These are phyloP conservation scores for Chlorella vulgaris DNA, from an alignment of 139 green algal genomes.

Conservation along the genomic window DNA sequence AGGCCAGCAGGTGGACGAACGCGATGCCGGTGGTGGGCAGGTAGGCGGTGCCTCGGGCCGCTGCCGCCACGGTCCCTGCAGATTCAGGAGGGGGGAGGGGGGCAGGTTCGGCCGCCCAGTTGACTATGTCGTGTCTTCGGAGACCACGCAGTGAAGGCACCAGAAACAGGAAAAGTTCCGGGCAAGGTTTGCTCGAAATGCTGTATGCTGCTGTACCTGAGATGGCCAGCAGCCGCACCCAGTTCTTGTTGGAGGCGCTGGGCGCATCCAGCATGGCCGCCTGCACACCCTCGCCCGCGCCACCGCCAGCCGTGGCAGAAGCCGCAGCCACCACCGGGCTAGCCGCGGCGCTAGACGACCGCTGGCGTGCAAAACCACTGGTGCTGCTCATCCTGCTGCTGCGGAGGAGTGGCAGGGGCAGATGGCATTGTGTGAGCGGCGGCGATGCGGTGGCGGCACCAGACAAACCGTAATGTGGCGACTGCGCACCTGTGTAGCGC, in stretches of 20 bases:
- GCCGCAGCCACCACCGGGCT: background rate
- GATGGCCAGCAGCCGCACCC: background rate
- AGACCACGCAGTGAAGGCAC: too few relatives aligned
- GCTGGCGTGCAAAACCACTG: background rate
- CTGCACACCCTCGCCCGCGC: constrained; percentile 10
- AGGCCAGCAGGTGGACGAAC: constrained; percentile 56
- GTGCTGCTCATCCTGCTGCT: background rate
- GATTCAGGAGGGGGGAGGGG: background rate
- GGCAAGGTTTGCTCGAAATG: background rate
- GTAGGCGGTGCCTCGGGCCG: constrained; percentile 14
- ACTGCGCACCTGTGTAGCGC: too few relatives aligned
- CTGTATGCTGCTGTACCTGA: background rate
- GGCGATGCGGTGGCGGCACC: background rate
- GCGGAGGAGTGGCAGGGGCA: background rate
- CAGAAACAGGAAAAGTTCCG: too few relatives aligned
- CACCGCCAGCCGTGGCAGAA: background rate
- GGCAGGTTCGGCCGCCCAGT: background rate
- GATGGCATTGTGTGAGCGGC: background rate
- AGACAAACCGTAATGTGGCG: background rate
- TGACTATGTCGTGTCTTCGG: too few relatives aligned
- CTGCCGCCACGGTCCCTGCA: constrained; percentile 20
- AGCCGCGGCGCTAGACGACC: background rate
- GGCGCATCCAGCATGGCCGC: constrained; percentile 1
- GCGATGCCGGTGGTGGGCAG: constrained; percentile 20
- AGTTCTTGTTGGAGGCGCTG: constrained; percentile 7